These are phyloP conservation scores for Teratosphaeria epicoccoides DNA, from an alignment of 2,329 filamentous ascomycete genomes.

Conservation along the genomic window DNA sequence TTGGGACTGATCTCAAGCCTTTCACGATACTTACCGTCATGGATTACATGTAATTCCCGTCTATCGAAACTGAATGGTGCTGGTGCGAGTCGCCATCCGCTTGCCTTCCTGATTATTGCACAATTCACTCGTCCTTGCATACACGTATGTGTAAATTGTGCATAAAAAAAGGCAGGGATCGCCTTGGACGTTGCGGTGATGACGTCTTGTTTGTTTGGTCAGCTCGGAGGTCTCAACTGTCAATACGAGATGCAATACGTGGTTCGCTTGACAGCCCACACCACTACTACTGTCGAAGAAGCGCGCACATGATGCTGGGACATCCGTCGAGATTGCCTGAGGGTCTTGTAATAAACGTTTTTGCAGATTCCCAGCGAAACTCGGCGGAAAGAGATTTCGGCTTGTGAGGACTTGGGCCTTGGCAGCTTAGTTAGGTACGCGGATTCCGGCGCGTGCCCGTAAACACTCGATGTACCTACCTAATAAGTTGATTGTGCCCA, in stretches of 20 bases:
- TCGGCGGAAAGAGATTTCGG: not conserved
- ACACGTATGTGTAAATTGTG: no score
- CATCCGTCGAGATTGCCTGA: not conserved
- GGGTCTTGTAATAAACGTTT: not conserved
- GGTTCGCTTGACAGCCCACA: not conserved
- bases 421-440: not conserved
- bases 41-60: no score
- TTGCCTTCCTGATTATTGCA: no score
- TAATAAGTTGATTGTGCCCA: not conserved
- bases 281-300: not conserved
- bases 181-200: not conserved
- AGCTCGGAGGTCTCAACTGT: no score
- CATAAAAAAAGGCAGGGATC: not conserved
- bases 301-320: not conserved
- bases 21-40: no score
- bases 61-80: no score
- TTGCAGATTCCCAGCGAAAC: not conserved
- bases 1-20: no score
- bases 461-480: not conserved
- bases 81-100: no score
- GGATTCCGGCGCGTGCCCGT: not conserved
- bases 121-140: no score
- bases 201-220: not conserved
- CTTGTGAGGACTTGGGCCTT: no score
- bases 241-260: no score